Conservation (phyloP, 2,329 filamentous ascomycete species). For the Scedosporium dehoogii region DNA sequence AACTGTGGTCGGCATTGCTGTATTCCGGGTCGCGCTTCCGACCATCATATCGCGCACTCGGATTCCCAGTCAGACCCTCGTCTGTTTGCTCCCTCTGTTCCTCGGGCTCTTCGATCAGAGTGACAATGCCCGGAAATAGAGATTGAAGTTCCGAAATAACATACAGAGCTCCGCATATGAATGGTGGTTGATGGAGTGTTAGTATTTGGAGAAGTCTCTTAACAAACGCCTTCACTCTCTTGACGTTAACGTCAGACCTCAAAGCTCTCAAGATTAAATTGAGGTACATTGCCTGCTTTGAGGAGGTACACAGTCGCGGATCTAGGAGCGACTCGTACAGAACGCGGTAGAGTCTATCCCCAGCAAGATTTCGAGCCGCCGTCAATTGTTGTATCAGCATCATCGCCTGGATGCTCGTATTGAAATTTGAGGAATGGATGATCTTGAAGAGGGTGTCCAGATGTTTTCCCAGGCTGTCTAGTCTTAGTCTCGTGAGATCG, state of each 20-base stretch:
- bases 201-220: conserved; percentile 86
- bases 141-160: conserved; percentile 71
- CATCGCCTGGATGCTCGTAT: conserved; percentile 91
- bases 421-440: conserved; percentile 97
- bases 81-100: conserved; percentile 27
- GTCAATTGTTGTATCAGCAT: conserved; percentile 92
- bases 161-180: conserved; percentile 88
- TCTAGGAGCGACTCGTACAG: conserved; percentile 93
- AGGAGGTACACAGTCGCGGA: conserved; percentile 76
- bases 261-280: conserved; percentile 83
- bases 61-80: conserved; percentile 53
- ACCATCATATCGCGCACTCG: conserved; percentile 57
- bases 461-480: conserved; percentile 64
- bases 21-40: conserved; percentile 86
- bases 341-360: conserved; percentile 89
- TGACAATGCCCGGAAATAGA: conserved; percentile 70
- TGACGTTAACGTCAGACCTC: conserved; percentile 82
- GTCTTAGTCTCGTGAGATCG: conserved; percentile 11
- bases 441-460: conserved; percentile 92
- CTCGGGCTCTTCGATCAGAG: conserved; percentile 73
- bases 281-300: conserved; percentile 90
- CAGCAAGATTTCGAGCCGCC: conserved; percentile 65
- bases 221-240: conserved; percentile 88
- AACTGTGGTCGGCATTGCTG: conserved; percentile 85
- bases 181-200: conserved; percentile 81